Percentiles rank a stretch among this genome's conserved stretches.
Evolutionary conservation across 495 filamentous ascomycete species (phyloP).

Genomic region (Penicillium lividum): DNA sequence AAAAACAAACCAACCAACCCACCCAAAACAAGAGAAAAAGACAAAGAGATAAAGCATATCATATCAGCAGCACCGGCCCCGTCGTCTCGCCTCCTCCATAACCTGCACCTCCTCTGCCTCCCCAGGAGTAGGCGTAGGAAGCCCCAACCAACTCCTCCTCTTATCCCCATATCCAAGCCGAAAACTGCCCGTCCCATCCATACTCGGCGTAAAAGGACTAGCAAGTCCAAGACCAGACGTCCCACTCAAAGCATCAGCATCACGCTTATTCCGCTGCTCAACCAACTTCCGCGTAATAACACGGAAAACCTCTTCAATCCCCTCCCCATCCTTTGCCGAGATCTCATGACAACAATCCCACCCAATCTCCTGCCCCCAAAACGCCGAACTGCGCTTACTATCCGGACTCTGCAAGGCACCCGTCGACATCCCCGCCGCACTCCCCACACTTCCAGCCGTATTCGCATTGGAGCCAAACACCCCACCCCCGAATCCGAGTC

Average conservation of each 20-base stretch:
- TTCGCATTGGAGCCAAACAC: constrained; percentile 9
- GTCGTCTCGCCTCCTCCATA: constrained; percentile 25
- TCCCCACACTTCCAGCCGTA: constrained; percentile 11
- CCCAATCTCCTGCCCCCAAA: constrained; percentile 89
- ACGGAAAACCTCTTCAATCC: constrained; percentile 94
- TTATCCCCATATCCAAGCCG: constrained; percentile 48
- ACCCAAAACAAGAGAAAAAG: constrained; percentile 1
- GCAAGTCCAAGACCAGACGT: constrained; percentile 33
- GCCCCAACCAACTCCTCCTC: constrained; percentile 54
- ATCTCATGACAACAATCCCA: constrained; percentile 99
- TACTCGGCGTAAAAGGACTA: constrained; percentile 18
- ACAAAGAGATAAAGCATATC: constrained; percentile 25
- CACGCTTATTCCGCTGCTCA: constrained; percentile 73
- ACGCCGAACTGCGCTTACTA: constrained; percentile 77
- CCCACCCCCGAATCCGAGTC: constrained; percentile 14
- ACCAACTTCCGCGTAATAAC: constrained; percentile 94
- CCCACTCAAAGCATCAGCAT: constrained; percentile 51
- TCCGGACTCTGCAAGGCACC: constrained; percentile 62
- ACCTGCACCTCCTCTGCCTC: constrained; percentile 36
- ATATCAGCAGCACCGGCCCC: constrained; percentile 45
- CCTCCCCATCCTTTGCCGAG: constrained; percentile 89
- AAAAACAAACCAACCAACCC: background rate
- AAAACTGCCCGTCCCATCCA: constrained; percentile 47
- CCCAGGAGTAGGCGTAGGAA: constrained; percentile 44
- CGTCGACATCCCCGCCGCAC: constrained; percentile 25